Conservation (phyloP, 139 green algal genomes). For the Picochlorum sp. region DNA sequence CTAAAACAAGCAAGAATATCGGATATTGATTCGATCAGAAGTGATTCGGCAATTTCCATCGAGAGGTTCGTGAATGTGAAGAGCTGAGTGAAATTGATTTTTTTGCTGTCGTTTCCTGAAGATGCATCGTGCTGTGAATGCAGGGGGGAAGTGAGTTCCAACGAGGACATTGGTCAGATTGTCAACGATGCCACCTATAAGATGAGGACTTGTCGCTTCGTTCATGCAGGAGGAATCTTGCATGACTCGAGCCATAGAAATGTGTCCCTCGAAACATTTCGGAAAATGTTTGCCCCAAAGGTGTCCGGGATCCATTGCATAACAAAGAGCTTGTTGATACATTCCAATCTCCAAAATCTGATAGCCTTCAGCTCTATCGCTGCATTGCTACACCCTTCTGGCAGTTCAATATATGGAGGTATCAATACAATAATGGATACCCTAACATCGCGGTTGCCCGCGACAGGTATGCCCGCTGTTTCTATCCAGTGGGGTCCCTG, state of each 20-base stretch:
- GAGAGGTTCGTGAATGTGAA: no score
- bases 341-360: neutral
- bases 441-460: neutral
- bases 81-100: no score
- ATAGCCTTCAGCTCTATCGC: conserved; percentile 50
- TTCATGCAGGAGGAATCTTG: conserved; percentile 59
- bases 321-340: neutral
- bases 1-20: no score
- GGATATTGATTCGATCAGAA: no score
- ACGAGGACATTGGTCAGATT: neutral
- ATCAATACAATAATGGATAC: conserved; percentile 34
- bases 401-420: conserved; percentile 30
- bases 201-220: conserved; percentile 10
- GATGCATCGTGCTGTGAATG: neutral
- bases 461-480: conserved; percentile 14
- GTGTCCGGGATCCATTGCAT: conserved; percentile 1
- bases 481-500: conserved; percentile 53
- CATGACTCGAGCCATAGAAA: conserved; percentile 39
- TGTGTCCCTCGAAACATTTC: conserved; percentile 23
- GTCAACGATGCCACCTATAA: neutral
- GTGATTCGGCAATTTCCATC: no score
- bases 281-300: conserved; percentile 46
- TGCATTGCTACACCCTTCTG: conserved; percentile 29
- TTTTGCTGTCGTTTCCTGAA: no score
- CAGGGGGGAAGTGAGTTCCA: conserved; percentile 1